Evolutionary conservation across 257 asterid genomes (phyloP).

Genomic region (Nicotiana paniculata): DNA sequence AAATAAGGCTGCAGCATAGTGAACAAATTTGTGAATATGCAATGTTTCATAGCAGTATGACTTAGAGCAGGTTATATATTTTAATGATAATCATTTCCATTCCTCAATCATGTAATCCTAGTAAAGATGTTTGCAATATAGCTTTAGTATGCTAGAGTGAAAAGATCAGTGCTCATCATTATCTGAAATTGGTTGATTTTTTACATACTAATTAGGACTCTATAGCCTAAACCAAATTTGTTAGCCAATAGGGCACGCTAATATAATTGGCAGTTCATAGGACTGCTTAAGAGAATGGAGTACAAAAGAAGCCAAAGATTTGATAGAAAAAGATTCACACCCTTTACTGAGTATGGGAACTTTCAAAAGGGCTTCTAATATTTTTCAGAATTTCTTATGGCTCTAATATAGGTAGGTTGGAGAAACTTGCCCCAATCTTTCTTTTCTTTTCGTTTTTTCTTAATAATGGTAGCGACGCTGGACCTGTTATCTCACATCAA

Average conservation of each 20-base stretch:
- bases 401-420: too few species aligned
- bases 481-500: too few species aligned
- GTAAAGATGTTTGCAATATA: background rate
- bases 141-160: conserved; percentile 29
- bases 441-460: too few species aligned
- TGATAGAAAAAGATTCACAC: too few species aligned
- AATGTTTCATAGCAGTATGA: background rate
- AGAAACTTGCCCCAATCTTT: too few species aligned
- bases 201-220: background rate
- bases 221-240: background rate
- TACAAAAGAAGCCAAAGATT: background rate
- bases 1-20: background rate
- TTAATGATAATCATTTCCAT: conserved; percentile 12
- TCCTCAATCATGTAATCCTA: conserved; percentile 14
- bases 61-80: conserved; percentile 22
- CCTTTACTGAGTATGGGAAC: too few species aligned
- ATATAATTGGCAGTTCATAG: background rate
- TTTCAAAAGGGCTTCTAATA: too few species aligned
- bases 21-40: conserved; percentile 10
- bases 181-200: background rate
- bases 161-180: background rate
- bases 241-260: background rate
- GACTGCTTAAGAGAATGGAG: background rate
- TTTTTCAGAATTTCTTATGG: too few species aligned
- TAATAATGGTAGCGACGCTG: too few species aligned